These are phyloP conservation scores for Alnus glutinosa DNA, from an alignment of 306 rosid species.

Conservation along the genomic window DNA sequence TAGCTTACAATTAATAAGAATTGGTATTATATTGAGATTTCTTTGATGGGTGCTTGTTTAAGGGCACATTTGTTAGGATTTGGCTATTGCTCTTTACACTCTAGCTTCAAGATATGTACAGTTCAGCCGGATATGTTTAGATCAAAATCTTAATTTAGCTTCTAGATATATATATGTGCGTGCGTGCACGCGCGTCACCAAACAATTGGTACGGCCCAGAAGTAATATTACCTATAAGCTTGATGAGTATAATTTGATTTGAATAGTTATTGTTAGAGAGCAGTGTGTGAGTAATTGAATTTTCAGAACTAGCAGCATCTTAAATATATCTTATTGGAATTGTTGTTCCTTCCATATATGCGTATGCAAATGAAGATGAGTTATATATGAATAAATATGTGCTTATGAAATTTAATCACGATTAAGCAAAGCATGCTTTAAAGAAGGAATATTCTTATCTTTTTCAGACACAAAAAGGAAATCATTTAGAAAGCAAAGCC, in stretches of 20 bases:
- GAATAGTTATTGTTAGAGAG: background rate
- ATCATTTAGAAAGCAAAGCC: no score
- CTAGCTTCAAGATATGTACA: background rate
- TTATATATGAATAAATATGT: background rate
- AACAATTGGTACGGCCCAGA: no score
- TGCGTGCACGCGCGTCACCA: no score
- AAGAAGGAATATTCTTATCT: background rate
- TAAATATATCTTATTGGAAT: background rate
- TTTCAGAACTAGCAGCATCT: background rate
- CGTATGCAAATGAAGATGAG: background rate
- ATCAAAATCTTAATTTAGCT: background rate
- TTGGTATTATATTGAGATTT: background rate
- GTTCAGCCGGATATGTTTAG: background rate
- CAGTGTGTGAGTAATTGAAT: background rate
- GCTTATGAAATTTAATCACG: background rate
- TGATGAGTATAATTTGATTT: background rate
- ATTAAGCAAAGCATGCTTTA: background rate
- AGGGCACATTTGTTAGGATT: background rate
- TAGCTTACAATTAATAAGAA: background rate
- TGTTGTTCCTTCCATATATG: background rate
- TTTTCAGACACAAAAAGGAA: background rate
- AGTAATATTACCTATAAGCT: background rate
- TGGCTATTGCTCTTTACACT: background rate
- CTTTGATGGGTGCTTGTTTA: background rate
- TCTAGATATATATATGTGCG: constrained; percentile 1